phyloP scores from a whole-genome alignment of 202 grass and related monocot genomes.

The Dendrocalamus latiflorus region DNA sequence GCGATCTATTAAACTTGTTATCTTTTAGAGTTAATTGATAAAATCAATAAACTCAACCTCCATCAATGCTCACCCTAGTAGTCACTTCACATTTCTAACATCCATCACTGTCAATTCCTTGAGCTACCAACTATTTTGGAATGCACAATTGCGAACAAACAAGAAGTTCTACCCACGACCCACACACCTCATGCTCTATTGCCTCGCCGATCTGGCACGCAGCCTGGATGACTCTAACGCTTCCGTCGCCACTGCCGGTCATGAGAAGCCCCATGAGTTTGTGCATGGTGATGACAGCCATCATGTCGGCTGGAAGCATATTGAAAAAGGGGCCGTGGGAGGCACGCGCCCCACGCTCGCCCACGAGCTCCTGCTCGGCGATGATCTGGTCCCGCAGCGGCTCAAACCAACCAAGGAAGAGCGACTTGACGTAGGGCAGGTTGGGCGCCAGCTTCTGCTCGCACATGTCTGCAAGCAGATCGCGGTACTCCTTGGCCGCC shows the following conservation, averaged over 20 bases:
- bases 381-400: constrained; percentile 64
- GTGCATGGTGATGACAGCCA: constrained; percentile 98
- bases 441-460: constrained; percentile 84
- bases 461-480: constrained; percentile 83
- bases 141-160: neutral
- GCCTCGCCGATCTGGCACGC: constrained; percentile 60
- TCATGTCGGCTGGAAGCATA: constrained; percentile 77
- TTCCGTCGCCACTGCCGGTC: constrained; percentile 55
- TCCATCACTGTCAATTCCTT: neutral
- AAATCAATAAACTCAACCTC: neutral
- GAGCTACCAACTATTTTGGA: neutral
- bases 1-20: neutral
- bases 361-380: constrained; percentile 52
- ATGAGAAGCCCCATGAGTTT: constrained; percentile 93
- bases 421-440: constrained; percentile 84
- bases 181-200: constrained; percentile 77
- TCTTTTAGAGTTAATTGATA: neutral
- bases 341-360: neutral
- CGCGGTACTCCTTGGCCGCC: constrained; percentile 82
- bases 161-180: neutral
- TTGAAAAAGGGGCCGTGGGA: constrained; percentile 39
- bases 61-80: neutral
- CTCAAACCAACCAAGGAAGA: constrained; percentile 95
- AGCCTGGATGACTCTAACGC: constrained; percentile 65
- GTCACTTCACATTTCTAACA: constrained; percentile 1